Base-by-base conservation (phyloP, 2,329 filamentous ascomycete genomes). In the Madurella mycetomatis region DNA sequence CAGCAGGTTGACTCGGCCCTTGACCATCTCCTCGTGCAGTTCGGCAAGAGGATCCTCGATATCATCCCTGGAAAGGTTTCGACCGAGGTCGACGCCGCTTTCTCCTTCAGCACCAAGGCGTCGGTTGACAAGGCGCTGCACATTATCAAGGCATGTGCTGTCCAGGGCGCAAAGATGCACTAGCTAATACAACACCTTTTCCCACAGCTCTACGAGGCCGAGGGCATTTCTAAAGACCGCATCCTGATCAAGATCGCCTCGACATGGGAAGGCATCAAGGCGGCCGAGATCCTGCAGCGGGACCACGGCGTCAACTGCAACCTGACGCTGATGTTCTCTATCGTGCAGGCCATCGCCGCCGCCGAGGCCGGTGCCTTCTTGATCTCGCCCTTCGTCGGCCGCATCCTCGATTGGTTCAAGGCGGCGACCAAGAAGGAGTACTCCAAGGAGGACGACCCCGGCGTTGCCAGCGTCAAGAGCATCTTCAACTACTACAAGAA, bases 401-500 rank as follows among this genome's bases (percentile, higher is more conserved):
- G 94, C 72, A 99, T 99, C 72, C 88, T 99, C 65, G 94, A 99
- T 80, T 99, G 92, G 92, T 96, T 87, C 89, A 99, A 99, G 90
- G 90, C 90, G 56, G 79, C 85, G 66, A 89, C 85, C 74, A 95
- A 95, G 86, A 92, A 95, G 84, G 88, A 94, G 65, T 99, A 92
- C 85, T 69, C 80, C 72, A 83, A 90, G 73, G 79, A 88, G 75
- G 89, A 95, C 74, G 94, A 99, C 81, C 94, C 94, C 54, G 94
- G 94, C 81, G 94, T 99, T 75, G 83, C 90, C 79, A 92, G 88
- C 64, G 94, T 99, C 70, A 83, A 92, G 82, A 72, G 69, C 75
- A 99, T 99, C 80, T 99, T 87, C 86, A 94, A 99, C 85, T 99
- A 99, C 89, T 99, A 99, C 88, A 99, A 99, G 90, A 97, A 97